A percentile compares a stretch with the other conserved stretches of the same genome.
These are phyloP conservation scores for Fonsecaea nubica DNA, from an alignment of 2,329 filamentous ascomycete species.

Conservation along the genomic window DNA sequence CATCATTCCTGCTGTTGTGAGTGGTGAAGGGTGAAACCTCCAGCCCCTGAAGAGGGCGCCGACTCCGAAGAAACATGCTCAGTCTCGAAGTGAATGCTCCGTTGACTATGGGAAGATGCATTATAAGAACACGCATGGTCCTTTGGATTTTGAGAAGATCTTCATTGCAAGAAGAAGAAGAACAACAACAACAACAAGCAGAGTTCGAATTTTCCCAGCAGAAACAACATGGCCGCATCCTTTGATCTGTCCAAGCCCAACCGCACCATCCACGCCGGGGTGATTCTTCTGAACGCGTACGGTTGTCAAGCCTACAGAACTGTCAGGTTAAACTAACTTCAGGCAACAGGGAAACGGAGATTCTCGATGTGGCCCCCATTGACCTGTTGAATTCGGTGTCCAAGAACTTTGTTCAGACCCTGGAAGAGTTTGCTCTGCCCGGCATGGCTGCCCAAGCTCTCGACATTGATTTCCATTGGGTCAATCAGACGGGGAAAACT, in stretches of 20 bases:
- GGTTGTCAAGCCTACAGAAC: background rate
- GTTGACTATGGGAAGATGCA: background rate
- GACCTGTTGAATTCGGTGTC: slow-evolving; percentile 41
- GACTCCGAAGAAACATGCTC: slow-evolving; percentile 11
- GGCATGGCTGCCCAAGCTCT: slow-evolving; percentile 28
- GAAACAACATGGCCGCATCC: slow-evolving; percentile 19
- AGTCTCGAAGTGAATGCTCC: background rate
- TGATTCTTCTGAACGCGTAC: slow-evolving; percentile 26
- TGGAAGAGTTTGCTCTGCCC: slow-evolving; percentile 23
- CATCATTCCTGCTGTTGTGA: background rate
- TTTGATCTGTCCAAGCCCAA: slow-evolving; percentile 28
- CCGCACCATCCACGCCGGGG: slow-evolving; percentile 28
- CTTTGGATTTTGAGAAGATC: background rate
- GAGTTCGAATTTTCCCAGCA: background rate
- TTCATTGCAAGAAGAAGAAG: background rate
- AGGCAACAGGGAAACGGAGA: slow-evolving; percentile 32
- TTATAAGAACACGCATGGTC: background rate
- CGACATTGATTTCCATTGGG: slow-evolving; percentile 45
- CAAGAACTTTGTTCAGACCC: slow-evolving; percentile 34
- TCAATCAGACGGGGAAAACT: slow-evolving; percentile 40
- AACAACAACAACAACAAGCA: background rate
- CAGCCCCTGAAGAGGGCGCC: background rate
- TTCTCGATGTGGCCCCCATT: slow-evolving; percentile 44
- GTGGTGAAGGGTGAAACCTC: background rate
- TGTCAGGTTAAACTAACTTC: background rate